Conservation (phyloP, 225 moss, liverwort and hornwort species). For the Marchantia paleacea region DNA sequence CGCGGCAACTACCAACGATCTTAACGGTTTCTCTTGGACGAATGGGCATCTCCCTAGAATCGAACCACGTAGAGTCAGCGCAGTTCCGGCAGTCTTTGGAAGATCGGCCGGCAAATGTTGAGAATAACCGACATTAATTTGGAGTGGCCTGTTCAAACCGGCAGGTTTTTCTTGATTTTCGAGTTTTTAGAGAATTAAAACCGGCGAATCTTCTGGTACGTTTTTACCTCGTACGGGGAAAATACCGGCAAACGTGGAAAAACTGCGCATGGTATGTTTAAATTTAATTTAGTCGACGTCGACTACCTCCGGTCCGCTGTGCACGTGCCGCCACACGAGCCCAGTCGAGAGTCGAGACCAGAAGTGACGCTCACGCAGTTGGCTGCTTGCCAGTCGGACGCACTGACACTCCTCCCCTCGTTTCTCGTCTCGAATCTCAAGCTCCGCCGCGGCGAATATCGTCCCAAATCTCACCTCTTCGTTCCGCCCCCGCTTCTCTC, state of each 20-base stretch:
- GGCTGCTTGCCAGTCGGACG: not conserved
- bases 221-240: too few relatives aligned
- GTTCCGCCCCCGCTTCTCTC: not conserved
- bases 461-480: not conserved
- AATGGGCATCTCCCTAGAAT: not conserved
- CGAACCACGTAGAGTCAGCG: too few relatives aligned
- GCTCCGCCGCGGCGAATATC: constrained; percentile 10
- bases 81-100: too few relatives aligned
- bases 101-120: too few relatives aligned
- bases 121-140: too few relatives aligned
- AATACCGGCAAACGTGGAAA: too few relatives aligned
- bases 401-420: not conserved
- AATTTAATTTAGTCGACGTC: too few relatives aligned
- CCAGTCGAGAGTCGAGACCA: not conserved
- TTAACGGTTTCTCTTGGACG: not conserved
- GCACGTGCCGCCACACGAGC: not conserved
- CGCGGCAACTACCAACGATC: constrained; percentile 3
- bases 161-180: too few relatives aligned
- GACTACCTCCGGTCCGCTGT: not conserved
- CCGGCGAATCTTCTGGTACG: too few relatives aligned
- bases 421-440: constrained; percentile 15
- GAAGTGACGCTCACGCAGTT: constrained; percentile 1
- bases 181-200: not conserved
- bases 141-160: too few relatives aligned
- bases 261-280: not conserved